Evolutionary conservation across 495 filamentous ascomycete species (phyloP).

Genomic region (Cladorrhinum samala): DNA sequence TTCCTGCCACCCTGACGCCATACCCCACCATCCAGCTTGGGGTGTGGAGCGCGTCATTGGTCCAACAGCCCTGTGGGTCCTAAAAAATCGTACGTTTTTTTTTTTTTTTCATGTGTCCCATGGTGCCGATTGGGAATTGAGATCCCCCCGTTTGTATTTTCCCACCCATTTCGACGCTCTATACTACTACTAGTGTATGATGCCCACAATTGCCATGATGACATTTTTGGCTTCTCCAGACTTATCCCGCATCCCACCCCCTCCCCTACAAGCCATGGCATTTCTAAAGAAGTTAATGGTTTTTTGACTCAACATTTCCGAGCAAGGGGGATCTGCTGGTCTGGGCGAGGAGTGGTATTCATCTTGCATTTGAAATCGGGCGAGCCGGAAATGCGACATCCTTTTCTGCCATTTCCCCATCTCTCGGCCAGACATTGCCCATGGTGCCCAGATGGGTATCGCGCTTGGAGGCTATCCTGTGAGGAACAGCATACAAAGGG

Average conservation of each 20-base stretch:
- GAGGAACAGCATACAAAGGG: no score
- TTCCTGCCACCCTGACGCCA: conserved; percentile 6
- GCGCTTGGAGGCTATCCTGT: no score
- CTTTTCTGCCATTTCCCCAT: not conserved
- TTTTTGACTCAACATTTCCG: not conserved
- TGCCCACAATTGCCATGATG: no score
- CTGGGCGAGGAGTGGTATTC: not conserved
- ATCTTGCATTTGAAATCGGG: not conserved
- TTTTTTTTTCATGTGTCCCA: conserved; percentile 33
- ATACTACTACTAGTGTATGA: no score
- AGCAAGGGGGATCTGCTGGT: not conserved
- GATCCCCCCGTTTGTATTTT: conserved; percentile 19
- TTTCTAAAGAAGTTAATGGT: not conserved
- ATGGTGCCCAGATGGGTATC: not conserved
- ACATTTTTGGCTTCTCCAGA: no score
- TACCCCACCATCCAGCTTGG: conserved; percentile 1
- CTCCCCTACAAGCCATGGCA: no score
- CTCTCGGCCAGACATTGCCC: not conserved
- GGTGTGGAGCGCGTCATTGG: conserved; percentile 20
- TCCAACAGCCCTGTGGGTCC: conserved; percentile 10
- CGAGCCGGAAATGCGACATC: not conserved
- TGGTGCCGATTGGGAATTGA: conserved; percentile 32
- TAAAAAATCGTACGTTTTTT: conserved; percentile 32
- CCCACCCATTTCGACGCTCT: conserved; percentile 1
- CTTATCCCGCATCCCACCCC: no score